A percentile compares a stretch with the other conserved stretches of the same genome.
phyloP scores from a whole-genome alignment of 2,329 filamentous ascomycete genomes.

The Helminthosporium solani region DNA sequence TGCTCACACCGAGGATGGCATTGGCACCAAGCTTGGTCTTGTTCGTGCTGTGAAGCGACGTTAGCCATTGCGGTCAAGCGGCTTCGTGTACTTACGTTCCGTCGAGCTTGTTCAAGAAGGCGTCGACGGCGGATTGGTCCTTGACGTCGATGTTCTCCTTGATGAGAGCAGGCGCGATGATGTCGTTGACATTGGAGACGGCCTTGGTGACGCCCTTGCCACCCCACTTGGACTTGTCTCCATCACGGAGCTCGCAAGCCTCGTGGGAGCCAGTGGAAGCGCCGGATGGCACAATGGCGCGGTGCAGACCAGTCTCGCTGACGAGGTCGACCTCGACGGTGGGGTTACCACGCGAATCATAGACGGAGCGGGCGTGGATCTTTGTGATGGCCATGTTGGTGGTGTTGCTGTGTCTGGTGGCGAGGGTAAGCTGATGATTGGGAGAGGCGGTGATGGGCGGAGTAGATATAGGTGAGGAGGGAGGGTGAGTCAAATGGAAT shows the following conservation, averaged over 20 bases:
- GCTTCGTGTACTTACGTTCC: conserved; percentile 43
- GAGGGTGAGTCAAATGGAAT: conserved; percentile 26
- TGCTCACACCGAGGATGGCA: conserved; percentile 61
- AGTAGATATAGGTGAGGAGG: conserved; percentile 28
- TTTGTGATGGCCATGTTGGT: conserved; percentile 70
- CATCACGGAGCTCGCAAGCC: conserved; percentile 56
- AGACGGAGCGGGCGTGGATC: conserved; percentile 74
- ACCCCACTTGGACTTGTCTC: conserved; percentile 54
- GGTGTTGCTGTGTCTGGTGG: conserved; percentile 7
- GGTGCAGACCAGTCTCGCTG: conserved; percentile 94
- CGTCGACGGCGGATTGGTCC: conserved; percentile 56
- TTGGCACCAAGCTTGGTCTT: conserved; percentile 62
- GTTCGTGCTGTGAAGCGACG: conserved; percentile 41
- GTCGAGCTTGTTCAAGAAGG: conserved; percentile 55
- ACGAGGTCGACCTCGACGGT: conserved; percentile 98
- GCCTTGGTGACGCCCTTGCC: conserved; percentile 59
- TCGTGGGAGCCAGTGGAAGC: conserved; percentile 72
- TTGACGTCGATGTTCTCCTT: conserved; percentile 56
- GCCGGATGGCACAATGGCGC: conserved; percentile 94
- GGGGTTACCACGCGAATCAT: conserved; percentile 96
- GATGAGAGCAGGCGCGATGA: conserved; percentile 57
- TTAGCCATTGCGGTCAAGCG: neutral
- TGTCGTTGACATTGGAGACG: conserved; percentile 56
- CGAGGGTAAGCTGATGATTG: conserved; percentile 14
- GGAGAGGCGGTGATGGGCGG: conserved; percentile 9